Base-by-base conservation (phyloP, 495 filamentous ascomycete species). In the Polyplosphaeria fusca region DNA sequence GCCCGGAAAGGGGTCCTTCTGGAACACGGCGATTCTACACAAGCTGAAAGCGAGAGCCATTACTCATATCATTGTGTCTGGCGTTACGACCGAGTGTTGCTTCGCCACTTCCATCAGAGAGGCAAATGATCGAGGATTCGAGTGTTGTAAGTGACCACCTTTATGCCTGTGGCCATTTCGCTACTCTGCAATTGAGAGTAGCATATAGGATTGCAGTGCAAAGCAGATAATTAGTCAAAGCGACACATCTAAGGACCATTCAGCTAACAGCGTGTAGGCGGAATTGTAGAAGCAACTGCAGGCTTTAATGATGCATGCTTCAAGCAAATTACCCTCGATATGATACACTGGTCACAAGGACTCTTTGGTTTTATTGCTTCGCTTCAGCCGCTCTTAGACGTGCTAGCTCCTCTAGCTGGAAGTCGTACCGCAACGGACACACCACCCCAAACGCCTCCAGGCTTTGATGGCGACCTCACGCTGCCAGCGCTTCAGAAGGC, bases 311-410 rank as follows among this genome's bases (percentile, higher is more conserved):
- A 64, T 28, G 46, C 56, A 9, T 44, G 61, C n/a, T 76, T 77
- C 63, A 76, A 75, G 54, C 32, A 52, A 35, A 53, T 64, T 4
- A 69, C 64, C 13, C 67, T 79, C 5, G 70, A 78, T 32, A 74
- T 73, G 73, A 70, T 78, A 12, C 60, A 75, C 50, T 76, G 69
- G 70, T 71, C 72, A 14, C 72, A 76, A 60, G 76, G 74, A 5
- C 65, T 76, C n/a, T 79, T 81, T 56, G 77, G 76, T 7, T 80
- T 79, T 54, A 66, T 80, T 38, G 60, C 67, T n/a, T 37, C 67
- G 23, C 60, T 76, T 3, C 54, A 72, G 12, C 62, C 67, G 9
- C 65, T 77, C 13, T 14, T 71, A 1, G 63, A 68, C 11, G 62
- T 47, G 19, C 38, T 74, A 11, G 16, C 37, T 5, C 56, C 67